These are phyloP conservation scores for Trichophaea hybrida DNA, from an alignment of 2,329 filamentous ascomycete genomes.

Conservation along the genomic window DNA sequence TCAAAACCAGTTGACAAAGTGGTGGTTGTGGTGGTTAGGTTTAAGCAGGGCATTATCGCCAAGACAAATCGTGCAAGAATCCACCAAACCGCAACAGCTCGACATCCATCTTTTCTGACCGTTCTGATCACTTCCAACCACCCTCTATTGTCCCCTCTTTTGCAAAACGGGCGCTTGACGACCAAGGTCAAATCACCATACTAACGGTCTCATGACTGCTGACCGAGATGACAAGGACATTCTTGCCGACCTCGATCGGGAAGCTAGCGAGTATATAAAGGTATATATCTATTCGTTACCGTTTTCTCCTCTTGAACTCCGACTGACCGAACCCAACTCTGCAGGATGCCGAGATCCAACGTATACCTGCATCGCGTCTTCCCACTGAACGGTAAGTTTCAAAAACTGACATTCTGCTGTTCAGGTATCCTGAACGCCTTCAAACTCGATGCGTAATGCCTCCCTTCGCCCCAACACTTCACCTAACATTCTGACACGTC, in stretches of 20 bases:
- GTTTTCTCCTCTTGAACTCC: neutral
- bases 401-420: neutral
- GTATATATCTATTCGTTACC: slow-evolving; percentile 15
- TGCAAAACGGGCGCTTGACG: neutral
- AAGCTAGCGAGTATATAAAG: slow-evolving; percentile 26
- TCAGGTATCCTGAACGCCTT: slow-evolving; percentile 69
- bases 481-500: neutral
- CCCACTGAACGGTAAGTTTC: neutral
- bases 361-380: slow-evolving; percentile 30
- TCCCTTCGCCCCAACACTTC: neutral
- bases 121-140: too few species aligned
- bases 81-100: too few species aligned
- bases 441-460: slow-evolving; percentile 52
- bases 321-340: slow-evolving; percentile 20
- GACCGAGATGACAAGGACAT: slow-evolving; percentile 25
- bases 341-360: slow-evolving; percentile 90
- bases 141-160: neutral
- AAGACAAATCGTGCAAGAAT: too few species aligned
- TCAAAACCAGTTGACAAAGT: too few species aligned
- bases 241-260: slow-evolving; percentile 25
- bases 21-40: too few species aligned
- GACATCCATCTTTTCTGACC: too few species aligned
- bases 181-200: neutral
- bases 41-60: too few species aligned
- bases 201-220: neutral